Conservation (phyloP, 164 flowering plant genomes). For the Piper longum region DNA sequence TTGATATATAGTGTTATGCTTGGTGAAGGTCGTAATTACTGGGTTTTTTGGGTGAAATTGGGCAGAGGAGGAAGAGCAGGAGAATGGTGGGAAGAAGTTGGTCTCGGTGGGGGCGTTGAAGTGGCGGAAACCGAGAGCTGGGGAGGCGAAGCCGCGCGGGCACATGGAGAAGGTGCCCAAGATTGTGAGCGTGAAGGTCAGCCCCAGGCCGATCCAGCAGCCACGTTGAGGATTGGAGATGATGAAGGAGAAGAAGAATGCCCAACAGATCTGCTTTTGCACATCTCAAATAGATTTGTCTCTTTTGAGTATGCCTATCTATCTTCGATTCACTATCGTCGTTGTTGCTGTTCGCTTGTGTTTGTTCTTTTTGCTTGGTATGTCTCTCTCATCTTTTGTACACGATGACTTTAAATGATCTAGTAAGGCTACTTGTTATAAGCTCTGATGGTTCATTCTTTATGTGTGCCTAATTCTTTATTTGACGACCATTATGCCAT, state of each 20-base stretch:
- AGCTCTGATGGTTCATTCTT: too few species aligned
- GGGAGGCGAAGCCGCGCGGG: conserved; percentile 19
- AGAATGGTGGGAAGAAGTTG: conserved; percentile 25
- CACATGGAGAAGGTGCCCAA: conserved; percentile 55
- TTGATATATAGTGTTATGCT: background rate
- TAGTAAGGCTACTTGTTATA: background rate
- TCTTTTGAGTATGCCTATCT: background rate
- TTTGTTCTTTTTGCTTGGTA: background rate
- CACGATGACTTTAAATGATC: background rate
- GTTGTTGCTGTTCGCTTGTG: too few species aligned
- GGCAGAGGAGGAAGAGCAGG: conserved; percentile 9
- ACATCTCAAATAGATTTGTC: too few species aligned
- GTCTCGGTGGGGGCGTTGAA: conserved; percentile 31
- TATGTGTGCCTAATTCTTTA: too few species aligned
- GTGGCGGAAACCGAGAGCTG: conserved; percentile 26
- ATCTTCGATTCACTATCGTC: background rate
- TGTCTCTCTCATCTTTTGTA: background rate
- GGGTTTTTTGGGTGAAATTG: background rate
- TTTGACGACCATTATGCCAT: too few species aligned
- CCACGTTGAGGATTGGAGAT: conserved; percentile 33
- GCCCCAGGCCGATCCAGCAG: conserved; percentile 72
- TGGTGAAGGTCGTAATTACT: background rate
- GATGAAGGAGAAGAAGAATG: background rate
- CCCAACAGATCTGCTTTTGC: background rate
- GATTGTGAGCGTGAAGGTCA: conserved; percentile 53